phyloP scores from a whole-genome alignment of 805 yeast species.

The Candida pseudoglaebosa region DNA sequence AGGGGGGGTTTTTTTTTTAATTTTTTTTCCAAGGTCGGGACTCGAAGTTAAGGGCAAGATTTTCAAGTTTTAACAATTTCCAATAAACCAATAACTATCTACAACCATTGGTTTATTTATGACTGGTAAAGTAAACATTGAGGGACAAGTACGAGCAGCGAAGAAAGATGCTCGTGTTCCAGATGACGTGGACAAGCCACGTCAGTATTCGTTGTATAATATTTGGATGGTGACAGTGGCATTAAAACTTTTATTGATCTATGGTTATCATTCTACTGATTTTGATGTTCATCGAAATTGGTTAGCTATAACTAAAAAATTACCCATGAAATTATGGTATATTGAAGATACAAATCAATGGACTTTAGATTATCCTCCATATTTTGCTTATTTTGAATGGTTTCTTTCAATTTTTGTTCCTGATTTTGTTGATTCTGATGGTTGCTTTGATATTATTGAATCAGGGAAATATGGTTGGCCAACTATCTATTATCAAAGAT shows the following conservation, averaged over 20 bases:
- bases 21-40: background rate
- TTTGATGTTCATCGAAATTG: constrained; percentile 97
- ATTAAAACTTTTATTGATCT: constrained; percentile 29
- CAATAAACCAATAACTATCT: background rate
- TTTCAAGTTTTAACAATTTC: too few species aligned
- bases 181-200: background rate
- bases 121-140: background rate
- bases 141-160: background rate
- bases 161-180: too few species aligned
- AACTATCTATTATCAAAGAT: constrained; percentile 79
- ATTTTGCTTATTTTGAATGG: constrained; percentile 96
- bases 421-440: constrained; percentile 56
- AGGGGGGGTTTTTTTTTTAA: background rate
- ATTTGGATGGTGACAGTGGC: constrained; percentile 35
- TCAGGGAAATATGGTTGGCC: constrained; percentile 69
- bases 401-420: constrained; percentile 70
- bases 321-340: constrained; percentile 84
- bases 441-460: constrained; percentile 66
- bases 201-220: constrained; percentile 25
- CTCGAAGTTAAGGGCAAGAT: background rate
- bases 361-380: constrained; percentile 98
- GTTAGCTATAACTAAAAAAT: constrained; percentile 80
- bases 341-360: constrained; percentile 73
- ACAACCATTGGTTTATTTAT: background rate
- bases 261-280: constrained; percentile 90